These are phyloP conservation scores for Trypanosomatidae sp. DNA, from an alignment of 208 protist species.

Conservation along the genomic window DNA sequence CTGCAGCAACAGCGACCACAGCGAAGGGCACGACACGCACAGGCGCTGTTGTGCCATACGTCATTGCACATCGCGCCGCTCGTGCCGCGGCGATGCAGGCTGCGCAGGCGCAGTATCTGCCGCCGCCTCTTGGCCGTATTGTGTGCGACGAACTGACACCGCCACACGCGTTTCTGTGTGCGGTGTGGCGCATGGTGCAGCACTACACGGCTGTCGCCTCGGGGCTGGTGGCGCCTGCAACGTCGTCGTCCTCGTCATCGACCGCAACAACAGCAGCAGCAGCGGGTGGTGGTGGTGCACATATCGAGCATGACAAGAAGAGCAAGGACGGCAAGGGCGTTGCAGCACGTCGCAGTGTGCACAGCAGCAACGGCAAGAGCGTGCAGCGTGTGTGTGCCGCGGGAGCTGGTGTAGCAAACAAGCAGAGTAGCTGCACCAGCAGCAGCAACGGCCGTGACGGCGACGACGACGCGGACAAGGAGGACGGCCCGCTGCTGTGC, in stretches of 20 bases:
- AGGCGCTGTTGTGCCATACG: too few species aligned
- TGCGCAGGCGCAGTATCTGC: neutral
- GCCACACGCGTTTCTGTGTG: neutral
- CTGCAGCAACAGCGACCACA: neutral
- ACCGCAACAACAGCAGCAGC: neutral
- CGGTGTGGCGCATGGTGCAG: neutral
- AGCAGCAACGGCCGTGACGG: neutral
- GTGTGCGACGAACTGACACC: neutral
- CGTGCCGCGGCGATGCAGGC: neutral
- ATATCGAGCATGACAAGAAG: neutral
- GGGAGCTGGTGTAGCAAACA: neutral
- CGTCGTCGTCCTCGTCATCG: neutral
- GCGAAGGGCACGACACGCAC: too few species aligned
- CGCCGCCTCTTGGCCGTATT: neutral
- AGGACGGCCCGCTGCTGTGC: constrained; percentile 7
- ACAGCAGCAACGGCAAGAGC: too few species aligned
- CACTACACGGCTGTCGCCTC: neutral
- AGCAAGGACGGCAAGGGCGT: neutral
- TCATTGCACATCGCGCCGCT: neutral
- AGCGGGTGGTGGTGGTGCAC: neutral
- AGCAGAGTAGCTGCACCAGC: neutral
- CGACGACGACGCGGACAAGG: constrained; percentile 1
- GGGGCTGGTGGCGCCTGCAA: neutral
- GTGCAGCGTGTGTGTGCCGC: too few species aligned
- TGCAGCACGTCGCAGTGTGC: neutral